Base-by-base conservation (phyloP, 2,329 filamentous ascomycete species). In the Chrysoporthe cubensis region DNA sequence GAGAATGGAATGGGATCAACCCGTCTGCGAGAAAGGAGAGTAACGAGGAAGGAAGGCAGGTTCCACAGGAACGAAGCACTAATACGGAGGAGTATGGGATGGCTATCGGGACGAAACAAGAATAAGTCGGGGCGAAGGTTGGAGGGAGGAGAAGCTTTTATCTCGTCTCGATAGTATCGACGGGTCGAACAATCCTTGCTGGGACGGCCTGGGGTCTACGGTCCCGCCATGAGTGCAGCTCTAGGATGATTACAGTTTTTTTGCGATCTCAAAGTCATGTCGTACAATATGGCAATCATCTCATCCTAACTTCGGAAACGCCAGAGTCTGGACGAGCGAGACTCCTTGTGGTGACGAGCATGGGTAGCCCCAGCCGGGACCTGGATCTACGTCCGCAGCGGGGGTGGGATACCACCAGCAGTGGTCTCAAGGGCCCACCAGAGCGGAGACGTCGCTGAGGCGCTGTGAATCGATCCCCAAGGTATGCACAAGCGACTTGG, bases 1-100 rank as follows among this genome's bases (percentile, higher is more conserved):
- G 65, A 56, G 58, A 52, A 65, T 37, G 50, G 42, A 50, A 56
- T 63, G 61, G 67, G 67, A 67, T 69, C 67, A 65, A 69, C 61
- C 67, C 67, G 61, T 40, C 50, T 44, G 61, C 26, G 37, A 32
- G 46, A 26, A 40, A 42, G 46, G 32, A 63, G 32, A 44, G 62
- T 59, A 32, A 57, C 43, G 50, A 21, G 57, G 26, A 16, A 18
- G 16, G 40, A 52, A 9, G 50, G 64, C 37, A 66, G 58, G 60
- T 56, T 69, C 67, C 65, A 66, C 67, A 66, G 67, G 67, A 69
- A 66, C 60, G 60, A 56, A 48, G 59, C 37, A 61, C n/a, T 43
- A 43, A n/a, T 32, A 26, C 40, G 26, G 50, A 44, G 21, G 50
- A n/a, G 34, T n/a, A 48, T 26, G 57, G 57, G 54, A 59, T 37